phyloP scores from a whole-genome alignment of 371 early-diverging fungal species.

The Mucor circinelloides region DNA sequence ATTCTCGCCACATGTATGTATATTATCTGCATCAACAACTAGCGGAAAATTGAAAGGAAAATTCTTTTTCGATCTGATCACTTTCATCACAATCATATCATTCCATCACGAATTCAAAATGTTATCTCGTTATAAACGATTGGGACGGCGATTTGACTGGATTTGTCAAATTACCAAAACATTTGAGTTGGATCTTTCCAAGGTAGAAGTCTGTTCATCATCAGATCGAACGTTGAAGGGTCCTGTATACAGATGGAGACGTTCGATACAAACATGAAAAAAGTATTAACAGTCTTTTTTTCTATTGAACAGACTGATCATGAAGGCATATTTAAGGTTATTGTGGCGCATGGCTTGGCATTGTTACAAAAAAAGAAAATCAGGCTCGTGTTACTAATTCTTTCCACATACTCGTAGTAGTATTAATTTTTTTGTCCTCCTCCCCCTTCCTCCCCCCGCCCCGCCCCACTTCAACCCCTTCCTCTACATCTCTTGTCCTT shows the following conservation, averaged over 20 bases:
- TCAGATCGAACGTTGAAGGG: not conserved
- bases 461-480: not conserved
- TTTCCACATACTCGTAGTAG: not conserved
- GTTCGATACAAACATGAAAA: not conserved
- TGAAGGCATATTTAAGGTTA: not conserved
- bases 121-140: not conserved
- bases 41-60: not conserved
- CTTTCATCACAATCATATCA: not conserved
- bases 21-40: not conserved
- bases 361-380: conserved; percentile 27
- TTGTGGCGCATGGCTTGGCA: conserved; percentile 42
- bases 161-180: not conserved
- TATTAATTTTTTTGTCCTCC: not conserved
- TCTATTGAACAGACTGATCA: not conserved
- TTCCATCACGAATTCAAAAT: not conserved
- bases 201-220: not conserved
- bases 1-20: not conserved
- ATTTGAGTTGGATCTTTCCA: not conserved
- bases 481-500: not conserved
- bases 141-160: not conserved
- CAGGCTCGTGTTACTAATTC: conserved; percentile 23
- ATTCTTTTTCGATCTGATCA: not conserved
- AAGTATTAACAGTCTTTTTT: not conserved
- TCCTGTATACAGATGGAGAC: not conserved
- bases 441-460: not conserved